Conservation (phyloP, 176 grass and related monocot species). For the Zizania latifolia region DNA sequence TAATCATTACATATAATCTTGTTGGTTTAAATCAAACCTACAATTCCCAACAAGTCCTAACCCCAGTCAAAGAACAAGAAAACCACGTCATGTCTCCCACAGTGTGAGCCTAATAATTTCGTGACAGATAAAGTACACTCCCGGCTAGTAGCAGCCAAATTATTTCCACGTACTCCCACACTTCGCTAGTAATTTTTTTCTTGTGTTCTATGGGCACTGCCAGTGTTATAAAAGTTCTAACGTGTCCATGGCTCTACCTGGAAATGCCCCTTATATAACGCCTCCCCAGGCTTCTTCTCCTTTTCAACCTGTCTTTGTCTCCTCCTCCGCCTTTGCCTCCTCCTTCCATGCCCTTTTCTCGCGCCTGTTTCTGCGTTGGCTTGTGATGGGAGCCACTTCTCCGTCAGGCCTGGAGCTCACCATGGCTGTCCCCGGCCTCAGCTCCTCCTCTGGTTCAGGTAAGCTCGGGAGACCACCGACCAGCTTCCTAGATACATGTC, state of each 20-base stretch:
- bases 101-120: slow-evolving; percentile 26
- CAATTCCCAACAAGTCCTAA: not conserved
- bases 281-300: slow-evolving; percentile 39
- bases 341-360: slow-evolving; percentile 22
- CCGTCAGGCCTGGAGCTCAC: slow-evolving; percentile 85
- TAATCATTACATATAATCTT: not conserved
- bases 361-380: slow-evolving; percentile 12
- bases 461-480: not conserved
- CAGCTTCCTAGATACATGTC: not conserved
- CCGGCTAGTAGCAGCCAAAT: not conserved
- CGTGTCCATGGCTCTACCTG: not conserved
- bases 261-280: slow-evolving; percentile 37
- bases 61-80: slow-evolving; percentile 28
- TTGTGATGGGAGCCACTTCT: slow-evolving; percentile 55
- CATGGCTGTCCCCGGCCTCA: slow-evolving; percentile 85
- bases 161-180: not conserved
- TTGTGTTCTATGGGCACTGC: not conserved
- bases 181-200: not conserved
- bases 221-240: slow-evolving; percentile 22
- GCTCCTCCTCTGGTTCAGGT: slow-evolving; percentile 81
- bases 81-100: slow-evolving; percentile 26
- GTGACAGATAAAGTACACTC: slow-evolving; percentile 42
- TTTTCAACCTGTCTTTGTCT: slow-evolving; percentile 50
- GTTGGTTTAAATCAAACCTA: not conserved
- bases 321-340: slow-evolving; percentile 34